A percentile compares a stretch with the other conserved stretches of the same genome.
Conservation (phyloP, 2,329 filamentous ascomycete genomes). For the Cyphellophora europaea region DNA sequence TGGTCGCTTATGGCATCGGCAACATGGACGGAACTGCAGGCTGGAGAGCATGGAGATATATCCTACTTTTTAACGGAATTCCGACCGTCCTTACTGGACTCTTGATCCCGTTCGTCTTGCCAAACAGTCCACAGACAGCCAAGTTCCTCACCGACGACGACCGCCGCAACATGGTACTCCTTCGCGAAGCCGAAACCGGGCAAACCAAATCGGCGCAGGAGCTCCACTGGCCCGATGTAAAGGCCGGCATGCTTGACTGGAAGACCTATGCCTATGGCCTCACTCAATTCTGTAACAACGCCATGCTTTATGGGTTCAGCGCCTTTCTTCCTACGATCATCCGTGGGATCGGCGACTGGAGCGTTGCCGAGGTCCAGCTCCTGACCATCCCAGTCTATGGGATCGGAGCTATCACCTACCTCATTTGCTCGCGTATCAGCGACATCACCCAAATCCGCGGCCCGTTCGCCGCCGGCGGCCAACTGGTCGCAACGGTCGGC, state of each 20-base stretch:
- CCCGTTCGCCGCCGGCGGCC: slow-evolving; percentile 54
- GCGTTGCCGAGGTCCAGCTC: slow-evolving; percentile 47
- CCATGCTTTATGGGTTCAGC: slow-evolving; percentile 28
- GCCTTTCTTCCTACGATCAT: slow-evolving; percentile 29
- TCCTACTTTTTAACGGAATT: slow-evolving; percentile 57
- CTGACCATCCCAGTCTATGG: slow-evolving; percentile 74
- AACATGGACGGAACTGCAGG: slow-evolving; percentile 48
- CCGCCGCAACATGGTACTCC: slow-evolving; percentile 4
- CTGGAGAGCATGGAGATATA: slow-evolving; percentile 4
- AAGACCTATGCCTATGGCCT: slow-evolving; percentile 33
- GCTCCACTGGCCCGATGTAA: slow-evolving; percentile 15
- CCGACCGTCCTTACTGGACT: slow-evolving; percentile 48
- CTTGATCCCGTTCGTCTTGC: slow-evolving; percentile 45
- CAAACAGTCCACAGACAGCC: slow-evolving; percentile 40
- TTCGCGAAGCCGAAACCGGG: slow-evolving; percentile 25
- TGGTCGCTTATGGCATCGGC: slow-evolving; percentile 41
- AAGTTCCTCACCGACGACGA: slow-evolving; percentile 14
- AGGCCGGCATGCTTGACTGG: slow-evolving; percentile 34
- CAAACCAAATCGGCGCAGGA: slow-evolving; percentile 37
- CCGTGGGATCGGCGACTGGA: slow-evolving; percentile 25
- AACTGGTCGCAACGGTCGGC: slow-evolving; percentile 52
- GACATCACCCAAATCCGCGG: slow-evolving; percentile 58
- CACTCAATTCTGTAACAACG: slow-evolving; percentile 17
- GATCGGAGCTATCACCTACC: slow-evolving; percentile 59
- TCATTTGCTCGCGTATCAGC: slow-evolving; percentile 54